Evolutionary conservation across 768 basidiomycete species (phyloP).

Genomic region (Pleurotus tuoliensis): DNA sequence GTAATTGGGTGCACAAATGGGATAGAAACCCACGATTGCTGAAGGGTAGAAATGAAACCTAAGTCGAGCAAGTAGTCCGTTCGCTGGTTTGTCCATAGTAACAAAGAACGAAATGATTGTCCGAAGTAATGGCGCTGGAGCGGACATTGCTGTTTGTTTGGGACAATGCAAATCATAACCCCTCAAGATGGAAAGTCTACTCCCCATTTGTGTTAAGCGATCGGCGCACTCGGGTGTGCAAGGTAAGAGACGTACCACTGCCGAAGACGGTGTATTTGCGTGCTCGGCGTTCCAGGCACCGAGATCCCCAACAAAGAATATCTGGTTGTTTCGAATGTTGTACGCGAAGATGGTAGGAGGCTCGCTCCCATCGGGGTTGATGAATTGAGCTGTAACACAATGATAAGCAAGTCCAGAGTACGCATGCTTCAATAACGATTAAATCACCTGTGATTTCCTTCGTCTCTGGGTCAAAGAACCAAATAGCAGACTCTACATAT

Average conservation of each 20-base stretch:
- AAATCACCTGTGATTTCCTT: constrained; percentile 36
- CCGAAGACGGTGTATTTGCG: constrained; percentile 2
- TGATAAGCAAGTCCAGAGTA: not conserved
- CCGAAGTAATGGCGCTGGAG: not conserved
- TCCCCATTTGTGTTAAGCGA: not conserved
- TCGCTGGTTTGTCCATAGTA: not conserved
- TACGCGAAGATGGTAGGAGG: constrained; percentile 37
- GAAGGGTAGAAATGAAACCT: too few species aligned
- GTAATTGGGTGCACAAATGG: too few species aligned
- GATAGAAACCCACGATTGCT: too few species aligned
- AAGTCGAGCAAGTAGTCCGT: not conserved
- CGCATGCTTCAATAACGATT: not conserved
- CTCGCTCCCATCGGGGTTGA: constrained; percentile 39
- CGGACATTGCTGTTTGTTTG: not conserved
- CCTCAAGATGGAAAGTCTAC: constrained; percentile 2
- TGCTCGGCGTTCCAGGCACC: constrained; percentile 32
- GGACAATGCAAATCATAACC: not conserved
- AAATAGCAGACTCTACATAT: constrained; percentile 38
- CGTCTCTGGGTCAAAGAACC: constrained; percentile 35
- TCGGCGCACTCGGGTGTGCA: not conserved
- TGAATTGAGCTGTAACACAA: constrained; percentile 35
- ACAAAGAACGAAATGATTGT: too few species aligned
- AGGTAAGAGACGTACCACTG: constrained; percentile 1
- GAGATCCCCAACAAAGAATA: constrained; percentile 43
- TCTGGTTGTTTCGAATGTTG: constrained; percentile 31